phyloP scores from a whole-genome alignment of 176 grass and related monocot genomes.

The Ensete glaucum region DNA sequence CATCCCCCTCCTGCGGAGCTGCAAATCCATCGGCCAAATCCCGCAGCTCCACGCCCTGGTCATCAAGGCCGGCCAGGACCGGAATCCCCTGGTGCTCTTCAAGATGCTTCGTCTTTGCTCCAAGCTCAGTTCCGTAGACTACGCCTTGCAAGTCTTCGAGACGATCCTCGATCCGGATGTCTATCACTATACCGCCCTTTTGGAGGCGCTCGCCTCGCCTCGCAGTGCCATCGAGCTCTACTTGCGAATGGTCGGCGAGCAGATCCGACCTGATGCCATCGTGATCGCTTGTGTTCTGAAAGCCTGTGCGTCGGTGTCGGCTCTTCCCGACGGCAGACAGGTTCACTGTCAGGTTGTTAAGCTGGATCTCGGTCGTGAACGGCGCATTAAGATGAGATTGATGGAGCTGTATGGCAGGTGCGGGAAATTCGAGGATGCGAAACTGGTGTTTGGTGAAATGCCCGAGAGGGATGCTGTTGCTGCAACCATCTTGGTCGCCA shows the following conservation, averaged over 20 bases:
- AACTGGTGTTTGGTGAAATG: conserved; percentile 19
- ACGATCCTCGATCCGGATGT: conserved; percentile 3
- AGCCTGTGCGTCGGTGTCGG: conserved; percentile 4
- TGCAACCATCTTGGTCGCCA: conserved; percentile 17
- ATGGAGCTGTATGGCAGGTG: conserved; percentile 23
- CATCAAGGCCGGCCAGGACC: conserved; percentile 9
- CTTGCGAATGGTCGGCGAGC: conserved; percentile 26
- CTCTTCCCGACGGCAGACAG: conserved; percentile 1
- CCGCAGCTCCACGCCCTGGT: conserved; percentile 6
- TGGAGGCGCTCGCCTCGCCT: conserved; percentile 1
- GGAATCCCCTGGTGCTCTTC: conserved; percentile 16
- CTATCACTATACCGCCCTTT: conserved; percentile 25
- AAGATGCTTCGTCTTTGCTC: conserved; percentile 19
- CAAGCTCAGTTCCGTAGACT: conserved; percentile 9
- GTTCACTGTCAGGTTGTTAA: conserved; percentile 23
- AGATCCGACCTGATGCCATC: conserved; percentile 25
- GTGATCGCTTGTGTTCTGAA: conserved; percentile 23
- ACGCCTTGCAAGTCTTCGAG: conserved; percentile 9
- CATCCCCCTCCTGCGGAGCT: not conserved
- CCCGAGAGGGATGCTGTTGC: conserved; percentile 29
- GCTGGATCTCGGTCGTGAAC: not conserved
- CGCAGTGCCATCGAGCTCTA: conserved; percentile 20
- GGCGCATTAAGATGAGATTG: conserved; percentile 22
- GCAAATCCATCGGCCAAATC: conserved; percentile 1
- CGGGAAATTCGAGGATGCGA: conserved; percentile 9